These are phyloP conservation scores for Botrytis squamosa DNA, from an alignment of 2,329 filamentous ascomycete genomes.

Conservation along the genomic window DNA sequence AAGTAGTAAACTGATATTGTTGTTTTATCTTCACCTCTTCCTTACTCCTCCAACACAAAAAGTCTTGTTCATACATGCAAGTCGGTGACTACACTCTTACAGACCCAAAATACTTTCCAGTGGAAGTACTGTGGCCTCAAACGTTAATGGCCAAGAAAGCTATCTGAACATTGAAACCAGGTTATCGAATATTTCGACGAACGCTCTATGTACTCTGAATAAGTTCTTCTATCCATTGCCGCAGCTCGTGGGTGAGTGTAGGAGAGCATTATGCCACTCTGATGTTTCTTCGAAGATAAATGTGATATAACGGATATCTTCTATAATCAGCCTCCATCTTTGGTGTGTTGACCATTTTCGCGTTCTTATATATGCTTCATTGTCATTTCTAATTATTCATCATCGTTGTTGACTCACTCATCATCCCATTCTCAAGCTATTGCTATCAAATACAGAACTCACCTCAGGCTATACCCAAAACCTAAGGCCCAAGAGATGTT, in stretches of 20 bases:
- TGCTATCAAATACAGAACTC: background rate
- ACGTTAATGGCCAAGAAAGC: background rate
- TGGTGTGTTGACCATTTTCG: no score
- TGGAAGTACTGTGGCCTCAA: background rate
- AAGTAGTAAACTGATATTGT: background rate
- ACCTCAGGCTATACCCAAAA: background rate
- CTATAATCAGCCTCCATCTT: no score
- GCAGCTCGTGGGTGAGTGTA: no score
- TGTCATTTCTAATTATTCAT: background rate
- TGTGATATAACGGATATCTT: accelerated
- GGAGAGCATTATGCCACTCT: background rate
- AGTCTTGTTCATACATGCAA: background rate
- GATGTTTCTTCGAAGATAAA: background rate
- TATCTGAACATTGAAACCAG: background rate
- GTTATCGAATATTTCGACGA: background rate
- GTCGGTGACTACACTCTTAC: background rate
- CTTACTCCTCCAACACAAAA: background rate
- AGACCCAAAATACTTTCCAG: background rate
- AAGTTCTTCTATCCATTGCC: no score
- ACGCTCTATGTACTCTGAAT: no score
- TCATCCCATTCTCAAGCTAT: background rate
- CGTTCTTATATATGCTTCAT: background rate
- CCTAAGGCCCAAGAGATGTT: no score
- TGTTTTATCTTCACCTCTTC: background rate
- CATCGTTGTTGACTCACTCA: background rate